These are phyloP conservation scores for Dactylellina drechsleri DNA, from an alignment of 2,329 filamentous ascomycete genomes.

Conservation along the genomic window DNA sequence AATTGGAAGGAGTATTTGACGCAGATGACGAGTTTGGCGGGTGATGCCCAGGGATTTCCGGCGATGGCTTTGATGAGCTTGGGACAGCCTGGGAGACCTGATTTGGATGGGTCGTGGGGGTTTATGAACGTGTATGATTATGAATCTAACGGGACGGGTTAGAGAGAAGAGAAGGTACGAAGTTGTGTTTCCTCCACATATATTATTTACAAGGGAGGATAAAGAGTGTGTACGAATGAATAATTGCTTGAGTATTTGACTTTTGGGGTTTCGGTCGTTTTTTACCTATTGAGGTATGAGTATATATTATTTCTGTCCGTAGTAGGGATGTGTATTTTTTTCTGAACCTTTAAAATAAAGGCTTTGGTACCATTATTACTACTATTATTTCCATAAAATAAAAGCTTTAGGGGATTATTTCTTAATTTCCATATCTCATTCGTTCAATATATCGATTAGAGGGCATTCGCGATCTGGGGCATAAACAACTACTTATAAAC, in stretches of 20 bases:
- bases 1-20: constrained; percentile 51
- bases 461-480: not conserved
- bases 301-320: not conserved
- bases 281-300: not conserved
- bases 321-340: constrained; percentile 2
- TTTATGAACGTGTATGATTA: constrained; percentile 52
- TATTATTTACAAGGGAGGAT: not conserved
- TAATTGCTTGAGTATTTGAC: not conserved
- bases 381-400: too few relatives aligned
- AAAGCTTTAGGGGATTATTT: not conserved
- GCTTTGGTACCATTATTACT: not conserved
- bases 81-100: constrained; percentile 37
- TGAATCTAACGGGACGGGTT: constrained; percentile 20
- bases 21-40: constrained; percentile 49
- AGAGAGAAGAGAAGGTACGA: not conserved
- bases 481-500: not conserved
- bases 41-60: constrained; percentile 34
- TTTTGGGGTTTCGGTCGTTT: not conserved
- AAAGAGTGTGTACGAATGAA: not conserved
- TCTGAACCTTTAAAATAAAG: not conserved
- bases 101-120: constrained; percentile 42
- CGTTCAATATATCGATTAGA: too few relatives aligned
- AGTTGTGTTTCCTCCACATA: too few relatives aligned
- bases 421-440: not conserved
- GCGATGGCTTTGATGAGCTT: constrained; percentile 53